phyloP scores from a whole-genome alignment of 192 early-diverging fungal genomes.

The Coemansia sp. region DNA sequence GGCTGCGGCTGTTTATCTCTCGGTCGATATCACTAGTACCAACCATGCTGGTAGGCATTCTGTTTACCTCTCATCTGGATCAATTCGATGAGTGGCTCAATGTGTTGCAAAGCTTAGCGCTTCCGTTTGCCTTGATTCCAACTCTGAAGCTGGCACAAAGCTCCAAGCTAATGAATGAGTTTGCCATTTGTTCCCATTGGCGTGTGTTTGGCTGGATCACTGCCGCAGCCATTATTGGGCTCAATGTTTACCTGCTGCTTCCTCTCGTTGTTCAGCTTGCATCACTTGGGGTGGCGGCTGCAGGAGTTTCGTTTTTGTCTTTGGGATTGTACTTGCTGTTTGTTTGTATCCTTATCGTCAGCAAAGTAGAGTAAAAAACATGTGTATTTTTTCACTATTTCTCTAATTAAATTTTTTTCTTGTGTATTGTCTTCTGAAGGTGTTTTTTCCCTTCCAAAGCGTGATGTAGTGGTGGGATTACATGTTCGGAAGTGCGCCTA shows the following conservation, averaged over 20 bases:
- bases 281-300: conserved; percentile 8
- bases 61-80: conserved; percentile 60
- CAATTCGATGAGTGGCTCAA: conserved; percentile 67
- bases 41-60: conserved; percentile 61
- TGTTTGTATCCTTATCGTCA: conserved; percentile 15
- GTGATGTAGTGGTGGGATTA: too few relatives aligned
- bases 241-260: conserved; percentile 58
- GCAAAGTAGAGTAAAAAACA: not conserved
- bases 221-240: conserved; percentile 54
- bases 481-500: too few relatives aligned
- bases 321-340: conserved; percentile 26
- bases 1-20: conserved; percentile 63
- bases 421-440: not conserved
- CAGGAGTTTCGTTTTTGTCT: conserved; percentile 15
- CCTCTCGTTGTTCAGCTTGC: conserved; percentile 35
- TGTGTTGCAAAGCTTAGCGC: conserved; percentile 65
- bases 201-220: conserved; percentile 49
- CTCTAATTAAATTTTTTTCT: not conserved
- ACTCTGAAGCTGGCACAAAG: conserved; percentile 62
- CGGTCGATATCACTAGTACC: conserved; percentile 64
- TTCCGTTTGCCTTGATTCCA: conserved; percentile 64
- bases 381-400: not conserved
- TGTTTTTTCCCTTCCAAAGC: not conserved
- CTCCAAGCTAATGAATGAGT: conserved; percentile 52
- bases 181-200: conserved; percentile 30